Conservation (phyloP, 257 asterid species). For the Rauvolfia tetraphylla region DNA sequence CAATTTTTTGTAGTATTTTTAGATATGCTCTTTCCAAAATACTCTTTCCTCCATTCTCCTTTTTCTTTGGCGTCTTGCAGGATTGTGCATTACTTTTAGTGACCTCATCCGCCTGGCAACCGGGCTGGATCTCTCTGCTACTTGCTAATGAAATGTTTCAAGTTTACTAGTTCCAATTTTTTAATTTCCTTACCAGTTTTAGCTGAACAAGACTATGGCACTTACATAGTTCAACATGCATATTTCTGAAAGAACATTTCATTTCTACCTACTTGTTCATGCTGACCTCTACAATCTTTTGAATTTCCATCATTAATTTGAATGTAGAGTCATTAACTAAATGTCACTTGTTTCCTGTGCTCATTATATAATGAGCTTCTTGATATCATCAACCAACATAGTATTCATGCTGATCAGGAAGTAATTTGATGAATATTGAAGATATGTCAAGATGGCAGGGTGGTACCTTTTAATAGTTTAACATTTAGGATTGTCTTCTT, state of each 20-base stretch:
- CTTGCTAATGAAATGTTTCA: neutral
- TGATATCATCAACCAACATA: neutral
- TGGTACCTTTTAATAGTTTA: neutral
- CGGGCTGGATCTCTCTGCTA: neutral
- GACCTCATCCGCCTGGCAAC: neutral
- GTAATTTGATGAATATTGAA: neutral
- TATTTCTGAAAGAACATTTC: neutral
- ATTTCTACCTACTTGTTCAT: neutral
- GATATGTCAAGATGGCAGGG: neutral
- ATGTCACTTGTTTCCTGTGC: neutral
- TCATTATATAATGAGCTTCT: neutral
- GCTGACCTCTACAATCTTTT: neutral
- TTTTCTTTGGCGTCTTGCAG: neutral
- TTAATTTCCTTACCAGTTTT: neutral
- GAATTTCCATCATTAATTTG: neutral
- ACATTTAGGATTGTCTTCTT: neutral
- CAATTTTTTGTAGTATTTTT: neutral
- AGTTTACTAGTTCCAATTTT: neutral
- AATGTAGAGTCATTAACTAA: neutral
- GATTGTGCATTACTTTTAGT: neutral
- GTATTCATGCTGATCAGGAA: neutral
- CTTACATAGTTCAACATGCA: neutral
- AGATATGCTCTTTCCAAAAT: neutral
- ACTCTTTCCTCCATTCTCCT: neutral
- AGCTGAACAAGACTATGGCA: neutral